Conservation (phyloP, 2,329 filamentous ascomycete species). For the Falciphora oryzae region DNA sequence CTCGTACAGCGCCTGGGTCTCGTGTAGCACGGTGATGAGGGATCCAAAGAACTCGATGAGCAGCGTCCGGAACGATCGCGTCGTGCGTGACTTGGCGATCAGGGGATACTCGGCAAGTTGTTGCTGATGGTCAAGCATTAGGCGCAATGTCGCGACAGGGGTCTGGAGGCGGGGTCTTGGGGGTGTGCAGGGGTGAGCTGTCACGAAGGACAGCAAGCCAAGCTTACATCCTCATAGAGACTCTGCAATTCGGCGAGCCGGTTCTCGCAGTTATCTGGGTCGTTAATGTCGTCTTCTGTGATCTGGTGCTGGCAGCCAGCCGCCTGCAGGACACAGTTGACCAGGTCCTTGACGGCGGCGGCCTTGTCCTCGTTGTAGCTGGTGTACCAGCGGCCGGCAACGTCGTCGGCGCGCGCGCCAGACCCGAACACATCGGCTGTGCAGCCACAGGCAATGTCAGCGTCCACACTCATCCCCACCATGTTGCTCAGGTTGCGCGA, state of each 20-base stretch:
- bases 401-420: constrained; percentile 48
- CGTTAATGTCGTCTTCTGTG: constrained; percentile 75
- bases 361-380: constrained; percentile 50
- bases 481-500: not conserved
- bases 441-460: constrained; percentile 15
- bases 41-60: constrained; percentile 74
- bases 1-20: constrained; percentile 74
- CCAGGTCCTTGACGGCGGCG: constrained; percentile 52
- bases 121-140: constrained; percentile 40
- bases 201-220: not conserved
- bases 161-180: not conserved
- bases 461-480: not conserved
- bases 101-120: constrained; percentile 88
- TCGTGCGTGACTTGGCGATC: constrained; percentile 72
- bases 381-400: constrained; percentile 55
- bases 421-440: constrained; percentile 59
- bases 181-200: not conserved
- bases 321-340: constrained; percentile 63
- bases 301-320: constrained; percentile 78
- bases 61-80: constrained; percentile 69
- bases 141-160: constrained; percentile 4
- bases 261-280: constrained; percentile 79
- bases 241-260: constrained; percentile 80
- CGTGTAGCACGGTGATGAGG: constrained; percentile 71
- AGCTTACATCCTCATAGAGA: constrained; percentile 69